Base-by-base conservation (phyloP, 1,284 basidiomycete species). In the Neolentinus lepideus region DNA sequence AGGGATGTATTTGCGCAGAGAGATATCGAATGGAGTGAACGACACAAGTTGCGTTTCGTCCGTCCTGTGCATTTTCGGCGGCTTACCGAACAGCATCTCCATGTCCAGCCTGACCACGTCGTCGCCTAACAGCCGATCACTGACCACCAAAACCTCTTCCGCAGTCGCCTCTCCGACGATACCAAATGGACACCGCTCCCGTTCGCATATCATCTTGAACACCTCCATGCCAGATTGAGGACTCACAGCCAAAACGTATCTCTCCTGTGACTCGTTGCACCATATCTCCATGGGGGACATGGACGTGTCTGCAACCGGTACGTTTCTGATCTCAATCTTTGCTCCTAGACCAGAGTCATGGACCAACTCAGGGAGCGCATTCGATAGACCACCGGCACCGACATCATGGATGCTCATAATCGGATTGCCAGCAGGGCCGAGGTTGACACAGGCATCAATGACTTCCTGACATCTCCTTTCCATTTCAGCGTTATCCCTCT, bases 261-360 rank as follows among this genome's bases (percentile, higher is more conserved):
- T 87, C 68, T 99, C 96, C 75, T 99, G 96, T 61, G 88, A 92
- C 74, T 99, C 97, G 72, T 99, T 99, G 71, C 97, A 99, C 96
- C 96, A 99, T 59, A 99, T 98, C 75, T 98, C 96, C 94, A 99
- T 98, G 0, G 96, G 97, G 9, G 92, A 95, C 92, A 99, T 94
- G 50, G 88, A 87, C 29, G 83, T 79, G 70, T 99, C 97, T 36
- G 94, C 96, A 48, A 98, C 84, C 25, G 92, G 81, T 8, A 99
- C 86, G 63, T 98, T 91, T 19, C 96, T 80, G 64, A 99, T 94
- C 75, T 99, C 96, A 66, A 98, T 95, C n/a, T 70, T 79, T 1
- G 92, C 97, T 26, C 97, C 97, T 8, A 98, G 78, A 36, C 80
- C 84, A 2, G 92, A 90, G 69, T 99, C 96, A 69, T 98, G 95